phyloP scores from a whole-genome alignment of 768 basidiomycete species.

The Collybiopsis luxurians region DNA sequence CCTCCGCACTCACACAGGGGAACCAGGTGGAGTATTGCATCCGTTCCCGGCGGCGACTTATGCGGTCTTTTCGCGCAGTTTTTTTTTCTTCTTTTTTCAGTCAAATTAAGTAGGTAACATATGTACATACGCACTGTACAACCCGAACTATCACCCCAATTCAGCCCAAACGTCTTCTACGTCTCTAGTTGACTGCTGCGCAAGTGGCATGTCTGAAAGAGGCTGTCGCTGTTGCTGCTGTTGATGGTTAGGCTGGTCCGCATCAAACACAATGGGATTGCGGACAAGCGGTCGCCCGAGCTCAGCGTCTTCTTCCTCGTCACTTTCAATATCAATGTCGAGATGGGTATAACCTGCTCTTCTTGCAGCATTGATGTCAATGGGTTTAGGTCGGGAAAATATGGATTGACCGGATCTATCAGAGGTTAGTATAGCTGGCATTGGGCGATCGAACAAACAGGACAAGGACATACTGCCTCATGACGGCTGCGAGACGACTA shows the following conservation, averaged over 20 bases:
- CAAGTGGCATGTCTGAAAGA: constrained; percentile 59
- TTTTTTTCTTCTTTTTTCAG: no score
- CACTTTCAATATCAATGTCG: constrained; percentile 71
- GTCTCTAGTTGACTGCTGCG: constrained; percentile 55
- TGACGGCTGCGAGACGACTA: constrained; percentile 85
- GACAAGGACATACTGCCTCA: constrained; percentile 74
- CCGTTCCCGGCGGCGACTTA: no score
- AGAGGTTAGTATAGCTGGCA: constrained; percentile 11
- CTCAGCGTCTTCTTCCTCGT: constrained; percentile 62
- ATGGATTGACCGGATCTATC: constrained; percentile 84
- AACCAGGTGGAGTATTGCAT: no score
- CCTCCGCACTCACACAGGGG: no score
- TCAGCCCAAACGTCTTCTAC: constrained; percentile 72
- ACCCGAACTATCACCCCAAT: constrained; percentile 10
- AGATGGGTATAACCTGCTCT: constrained; percentile 57
- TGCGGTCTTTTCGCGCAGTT: no score
- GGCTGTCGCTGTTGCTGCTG: constrained; percentile 27
- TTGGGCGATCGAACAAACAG: background rate
- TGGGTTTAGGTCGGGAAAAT: constrained; percentile 82
- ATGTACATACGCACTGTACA: background rate
- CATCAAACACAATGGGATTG: constrained; percentile 66
- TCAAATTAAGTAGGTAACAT: no score
- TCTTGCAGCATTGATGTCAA: constrained; percentile 73
- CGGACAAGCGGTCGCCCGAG: constrained; percentile 56
- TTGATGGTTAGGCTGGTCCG: constrained; percentile 38